A percentile compares a stretch with the other conserved stretches of the same genome.
phyloP scores from a whole-genome alignment of 176 grass and related monocot species.

The Oryza nivara region DNA sequence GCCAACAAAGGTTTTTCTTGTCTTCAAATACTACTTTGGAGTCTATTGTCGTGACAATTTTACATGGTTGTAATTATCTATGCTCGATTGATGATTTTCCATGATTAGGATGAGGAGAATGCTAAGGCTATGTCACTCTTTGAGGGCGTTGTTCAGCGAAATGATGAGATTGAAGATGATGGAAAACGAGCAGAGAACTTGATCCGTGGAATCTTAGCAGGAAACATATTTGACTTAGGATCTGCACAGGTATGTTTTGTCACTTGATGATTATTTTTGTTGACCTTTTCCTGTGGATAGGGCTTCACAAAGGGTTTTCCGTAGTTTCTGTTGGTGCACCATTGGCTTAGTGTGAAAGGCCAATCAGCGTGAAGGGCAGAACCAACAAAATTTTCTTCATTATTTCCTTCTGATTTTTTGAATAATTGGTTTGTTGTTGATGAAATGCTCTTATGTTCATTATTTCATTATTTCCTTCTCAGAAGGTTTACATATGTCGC shows the following conservation, averaged over 20 bases:
- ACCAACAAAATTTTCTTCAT: not conserved
- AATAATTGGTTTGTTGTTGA: slow-evolving; percentile 12
- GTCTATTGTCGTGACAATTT: slow-evolving; percentile 26
- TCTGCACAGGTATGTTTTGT: slow-evolving; percentile 76
- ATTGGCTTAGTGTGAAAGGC: not conserved
- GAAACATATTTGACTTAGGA: slow-evolving; percentile 98
- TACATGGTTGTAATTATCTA: slow-evolving; percentile 17
- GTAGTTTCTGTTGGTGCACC: slow-evolving; percentile 1
- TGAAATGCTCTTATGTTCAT: not conserved
- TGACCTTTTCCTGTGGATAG: slow-evolving; percentile 9
- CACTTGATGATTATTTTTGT: slow-evolving; percentile 11
- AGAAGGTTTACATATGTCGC: slow-evolving; percentile 5
- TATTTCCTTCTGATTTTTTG: slow-evolving; percentile 23
- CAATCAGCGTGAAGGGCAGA: not conserved
- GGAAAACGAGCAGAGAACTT: slow-evolving; percentile 77
- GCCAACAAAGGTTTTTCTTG: not conserved
- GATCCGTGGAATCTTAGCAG: slow-evolving; percentile 90
- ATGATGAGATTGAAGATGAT: slow-evolving; percentile 90
- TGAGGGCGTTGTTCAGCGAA: slow-evolving; percentile 71
- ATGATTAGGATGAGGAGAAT: slow-evolving; percentile 90
- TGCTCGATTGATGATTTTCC: slow-evolving; percentile 29
- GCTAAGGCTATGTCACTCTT: slow-evolving; percentile 98
- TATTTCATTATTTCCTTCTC: not conserved
- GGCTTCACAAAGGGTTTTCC: slow-evolving; percentile 13
- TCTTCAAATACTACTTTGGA: not conserved